Conservation (phyloP, 768 basidiomycete species). For the Pulveroboletus ravenelii region DNA sequence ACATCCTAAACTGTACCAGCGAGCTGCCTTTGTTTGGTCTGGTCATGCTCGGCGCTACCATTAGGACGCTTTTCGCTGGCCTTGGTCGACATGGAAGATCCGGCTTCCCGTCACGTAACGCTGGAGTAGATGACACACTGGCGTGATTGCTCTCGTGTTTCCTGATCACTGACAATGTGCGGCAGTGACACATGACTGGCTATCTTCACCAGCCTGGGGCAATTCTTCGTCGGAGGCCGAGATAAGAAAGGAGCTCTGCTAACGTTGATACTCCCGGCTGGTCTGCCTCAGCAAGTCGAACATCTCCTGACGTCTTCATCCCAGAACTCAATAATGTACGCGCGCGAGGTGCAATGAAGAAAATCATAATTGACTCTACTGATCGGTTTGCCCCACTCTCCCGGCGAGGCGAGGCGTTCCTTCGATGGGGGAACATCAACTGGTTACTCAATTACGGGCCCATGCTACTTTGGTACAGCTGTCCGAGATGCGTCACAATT, state of each 20-base stretch:
- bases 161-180: constrained; percentile 50
- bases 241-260: constrained; percentile 64
- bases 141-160: constrained; percentile 43
- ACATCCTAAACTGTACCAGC: constrained; percentile 53
- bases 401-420: constrained; percentile 55
- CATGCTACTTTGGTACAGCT: constrained; percentile 70
- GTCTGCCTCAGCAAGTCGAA: constrained; percentile 42
- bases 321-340: constrained; percentile 64
- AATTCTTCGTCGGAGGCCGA: constrained; percentile 55
- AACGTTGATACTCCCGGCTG: constrained; percentile 61
- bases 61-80: constrained; percentile 57
- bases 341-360: not conserved
- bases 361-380: too few relatives aligned
- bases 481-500: constrained; percentile 51
- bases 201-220: constrained; percentile 61
- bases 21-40: constrained; percentile 54
- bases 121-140: constrained; percentile 1
- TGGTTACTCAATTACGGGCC: constrained; percentile 73
- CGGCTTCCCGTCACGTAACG: constrained; percentile 28
- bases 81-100: constrained; percentile 54
- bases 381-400: constrained; percentile 60
- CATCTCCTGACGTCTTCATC: constrained; percentile 49
- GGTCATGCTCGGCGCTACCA: constrained; percentile 61
- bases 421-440: constrained; percentile 51
- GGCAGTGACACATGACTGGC: constrained; percentile 54